Conservation (phyloP, 495 filamentous ascomycete species). For the Ramalina intermedia region DNA sequence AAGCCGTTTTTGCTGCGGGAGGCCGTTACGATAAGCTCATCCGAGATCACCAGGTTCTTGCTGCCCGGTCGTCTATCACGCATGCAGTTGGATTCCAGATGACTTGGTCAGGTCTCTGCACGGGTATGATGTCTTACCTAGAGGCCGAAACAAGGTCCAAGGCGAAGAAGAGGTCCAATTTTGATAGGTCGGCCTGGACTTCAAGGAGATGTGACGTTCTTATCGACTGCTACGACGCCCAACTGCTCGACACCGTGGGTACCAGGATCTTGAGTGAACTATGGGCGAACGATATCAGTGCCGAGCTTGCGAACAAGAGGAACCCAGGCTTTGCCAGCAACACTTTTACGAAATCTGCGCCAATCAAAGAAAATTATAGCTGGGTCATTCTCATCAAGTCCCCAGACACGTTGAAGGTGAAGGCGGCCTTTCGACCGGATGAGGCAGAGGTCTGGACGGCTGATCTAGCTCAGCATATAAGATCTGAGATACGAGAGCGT, state of each 20-base stretch:
- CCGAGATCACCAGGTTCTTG: slow-evolving; percentile 44
- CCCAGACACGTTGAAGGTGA: slow-evolving; percentile 59
- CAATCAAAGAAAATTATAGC: slow-evolving; percentile 58
- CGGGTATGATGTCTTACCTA: slow-evolving; percentile 49
- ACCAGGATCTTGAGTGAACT: slow-evolving; percentile 64
- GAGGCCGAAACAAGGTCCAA: slow-evolving; percentile 45
- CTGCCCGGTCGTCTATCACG: slow-evolving; percentile 27
- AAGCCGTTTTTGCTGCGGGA: slow-evolving; percentile 82
- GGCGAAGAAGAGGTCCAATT: slow-evolving; percentile 50
- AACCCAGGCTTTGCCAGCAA: neutral
- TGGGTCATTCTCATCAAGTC: slow-evolving; percentile 58
- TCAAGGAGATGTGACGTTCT: slow-evolving; percentile 58
- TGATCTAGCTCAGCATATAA: slow-evolving; percentile 70
- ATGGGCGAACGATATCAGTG: slow-evolving; percentile 71
- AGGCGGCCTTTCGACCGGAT: slow-evolving; percentile 58
- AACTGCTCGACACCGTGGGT: slow-evolving; percentile 56
- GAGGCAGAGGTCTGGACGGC: slow-evolving; percentile 63
- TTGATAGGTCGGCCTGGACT: slow-evolving; percentile 22
- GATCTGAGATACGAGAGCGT: slow-evolving; percentile 67
- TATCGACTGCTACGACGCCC: slow-evolving; percentile 70
- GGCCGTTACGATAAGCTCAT: slow-evolving; percentile 87
- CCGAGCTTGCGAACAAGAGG: slow-evolving; percentile 67
- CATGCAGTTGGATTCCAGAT: slow-evolving; percentile 90
- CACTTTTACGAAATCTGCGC: slow-evolving; percentile 42
- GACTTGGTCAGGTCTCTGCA: slow-evolving; percentile 67